phyloP scores from a whole-genome alignment of 345 rosid species.

The Boechera stricta region DNA sequence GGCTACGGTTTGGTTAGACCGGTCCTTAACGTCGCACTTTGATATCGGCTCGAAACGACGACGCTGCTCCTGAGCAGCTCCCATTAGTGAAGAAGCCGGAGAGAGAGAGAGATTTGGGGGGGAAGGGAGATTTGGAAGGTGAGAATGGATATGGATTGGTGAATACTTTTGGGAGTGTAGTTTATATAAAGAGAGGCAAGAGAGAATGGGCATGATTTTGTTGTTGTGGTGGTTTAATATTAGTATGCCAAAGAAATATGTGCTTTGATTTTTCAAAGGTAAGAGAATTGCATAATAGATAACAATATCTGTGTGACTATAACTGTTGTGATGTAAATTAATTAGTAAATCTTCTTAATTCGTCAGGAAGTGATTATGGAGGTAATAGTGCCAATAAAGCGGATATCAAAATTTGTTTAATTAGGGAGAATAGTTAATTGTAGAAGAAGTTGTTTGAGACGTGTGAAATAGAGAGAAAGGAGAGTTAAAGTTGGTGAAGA shows the following conservation, averaged over 20 bases:
- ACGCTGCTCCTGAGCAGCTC: conserved; percentile 49
- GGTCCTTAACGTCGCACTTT: conserved; percentile 58
- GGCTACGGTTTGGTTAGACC: conserved; percentile 78
- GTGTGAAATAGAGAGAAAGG: conserved; percentile 24
- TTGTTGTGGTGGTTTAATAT: conserved; percentile 46
- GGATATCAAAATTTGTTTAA: conserved; percentile 26
- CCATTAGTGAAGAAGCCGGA: conserved; percentile 51
- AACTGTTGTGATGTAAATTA: conserved; percentile 33
- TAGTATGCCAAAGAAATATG: conserved; percentile 33
- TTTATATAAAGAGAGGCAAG: conserved; percentile 42
- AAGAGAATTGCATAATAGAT: conserved; percentile 20
- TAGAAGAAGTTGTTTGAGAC: conserved; percentile 35
- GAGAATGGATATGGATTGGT: conserved; percentile 34
- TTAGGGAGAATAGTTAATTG: conserved; percentile 37
- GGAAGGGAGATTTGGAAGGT: conserved; percentile 37
- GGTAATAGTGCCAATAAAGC: conserved; percentile 21
- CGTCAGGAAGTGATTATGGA: conserved; percentile 35
- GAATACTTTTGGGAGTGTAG: conserved; percentile 36
- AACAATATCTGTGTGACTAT: conserved; percentile 28
- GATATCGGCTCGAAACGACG: conserved; percentile 60
- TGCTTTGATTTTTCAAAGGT: conserved; percentile 32
- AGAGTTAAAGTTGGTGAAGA: conserved; percentile 40
- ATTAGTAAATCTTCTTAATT: conserved; percentile 33
- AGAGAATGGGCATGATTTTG: conserved; percentile 40
- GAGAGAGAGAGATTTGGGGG: conserved; percentile 11